Evolutionary conservation across 2,329 filamentous ascomycete genomes (phyloP).

Genomic region (Ceratocystis diversiconidia): DNA sequence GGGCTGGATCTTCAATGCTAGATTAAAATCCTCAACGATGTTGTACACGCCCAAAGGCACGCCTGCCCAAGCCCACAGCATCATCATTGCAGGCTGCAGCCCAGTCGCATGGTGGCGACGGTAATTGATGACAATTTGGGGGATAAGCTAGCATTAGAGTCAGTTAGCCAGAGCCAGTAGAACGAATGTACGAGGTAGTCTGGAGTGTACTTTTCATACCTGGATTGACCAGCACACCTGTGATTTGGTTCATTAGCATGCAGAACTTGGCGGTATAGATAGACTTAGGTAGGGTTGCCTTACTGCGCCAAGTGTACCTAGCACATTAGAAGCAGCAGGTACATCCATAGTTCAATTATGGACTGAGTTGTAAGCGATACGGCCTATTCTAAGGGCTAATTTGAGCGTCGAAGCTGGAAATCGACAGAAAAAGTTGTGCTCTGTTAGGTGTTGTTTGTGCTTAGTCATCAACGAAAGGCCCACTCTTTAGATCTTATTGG

Average conservation of each 20-base stretch:
- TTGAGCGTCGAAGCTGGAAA: too few relatives aligned
- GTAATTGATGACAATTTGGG: slow-evolving; percentile 56
- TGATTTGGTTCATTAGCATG: not conserved
- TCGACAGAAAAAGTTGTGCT: too few relatives aligned
- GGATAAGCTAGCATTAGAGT: slow-evolving; percentile 38
- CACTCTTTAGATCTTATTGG: too few relatives aligned
- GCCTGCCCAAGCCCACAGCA: slow-evolving; percentile 54
- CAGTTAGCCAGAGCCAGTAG: not conserved
- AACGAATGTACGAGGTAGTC: not conserved
- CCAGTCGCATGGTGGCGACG: slow-evolving; percentile 50
- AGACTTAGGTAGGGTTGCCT: slow-evolving; percentile 17
- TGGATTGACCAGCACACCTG: slow-evolving; percentile 51
- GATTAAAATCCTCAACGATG: slow-evolving; percentile 30
- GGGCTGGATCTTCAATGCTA: slow-evolving; percentile 31
- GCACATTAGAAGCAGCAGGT: slow-evolving; percentile 40
- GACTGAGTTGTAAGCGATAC: not conserved
- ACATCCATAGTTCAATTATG: slow-evolving; percentile 32
- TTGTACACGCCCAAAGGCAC: slow-evolving; percentile 47
- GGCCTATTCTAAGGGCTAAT: too few relatives aligned
- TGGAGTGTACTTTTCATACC: slow-evolving; percentile 25
- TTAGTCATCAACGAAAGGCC: too few relatives aligned
- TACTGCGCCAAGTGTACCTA: slow-evolving; percentile 46
- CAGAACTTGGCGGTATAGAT: not conserved
- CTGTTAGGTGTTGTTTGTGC: too few relatives aligned
- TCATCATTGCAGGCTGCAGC: slow-evolving; percentile 56